Base-by-base conservation (phyloP, 2,329 filamentous ascomycete genomes). In the Ophiostoma montium region DNA sequence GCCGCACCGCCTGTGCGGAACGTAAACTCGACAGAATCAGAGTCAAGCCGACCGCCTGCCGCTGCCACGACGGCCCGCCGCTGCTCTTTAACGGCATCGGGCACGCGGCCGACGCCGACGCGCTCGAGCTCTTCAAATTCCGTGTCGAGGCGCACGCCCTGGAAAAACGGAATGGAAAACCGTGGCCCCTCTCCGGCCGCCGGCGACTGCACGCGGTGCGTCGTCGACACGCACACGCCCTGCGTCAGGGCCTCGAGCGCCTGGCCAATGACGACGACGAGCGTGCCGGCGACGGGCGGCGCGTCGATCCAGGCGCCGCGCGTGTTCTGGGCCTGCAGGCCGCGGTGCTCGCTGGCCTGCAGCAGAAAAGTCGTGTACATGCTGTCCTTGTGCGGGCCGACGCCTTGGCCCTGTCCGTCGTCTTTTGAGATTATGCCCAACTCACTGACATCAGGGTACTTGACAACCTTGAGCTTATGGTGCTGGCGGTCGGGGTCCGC, bases 381-480 rank as follows among this genome's bases (percentile, higher is more conserved):
- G 57, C 78, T 83, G 63, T 90, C 86, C 64, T 90, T 90, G 68
- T 90, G 85, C 32, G 86, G 84, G 0, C 85, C 86, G 0, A 89
- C 82, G 32, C 71, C 70, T 54, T 72, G 62, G 19, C n/a, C n/a
- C n/a, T n/a, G n/a, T 58, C 61, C 21, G 23, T 56, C 55, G 3
- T 50, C 60, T 35, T 5, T 66, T 3, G 60, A 62, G 18, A 55
- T 62, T 3, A 71, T 62, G 0, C 72, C 75, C 1, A 84, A 66
- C 61, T 78, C 72, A n/a, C 67, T 64, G 12, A 76, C 63, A 61
- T 92, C 86, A 0, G 87, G 87, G 60, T 92, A 94, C 67, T 85
- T 86, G 52, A 94, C 82, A 52, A 94, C 82, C 69, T 94, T 94
- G 58, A 94, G 73, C 69, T 94, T 94, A 68, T 94, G 86, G 67